Evolutionary conservation across 2,329 filamentous ascomycete species (phyloP).

Genomic region (Rhexocercosporidium sp.): DNA sequence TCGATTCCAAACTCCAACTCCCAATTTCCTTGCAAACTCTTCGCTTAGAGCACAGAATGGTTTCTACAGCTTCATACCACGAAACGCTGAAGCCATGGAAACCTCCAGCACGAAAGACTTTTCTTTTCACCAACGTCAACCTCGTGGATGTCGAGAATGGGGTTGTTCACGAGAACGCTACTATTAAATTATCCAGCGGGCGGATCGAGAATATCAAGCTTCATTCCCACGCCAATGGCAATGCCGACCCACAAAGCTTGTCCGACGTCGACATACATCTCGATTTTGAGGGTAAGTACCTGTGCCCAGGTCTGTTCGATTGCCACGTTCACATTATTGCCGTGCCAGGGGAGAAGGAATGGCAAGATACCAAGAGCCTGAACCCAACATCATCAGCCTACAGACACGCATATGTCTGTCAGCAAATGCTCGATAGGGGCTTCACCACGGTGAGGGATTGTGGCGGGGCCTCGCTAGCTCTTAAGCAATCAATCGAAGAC

Average conservation of each 20-base stretch:
- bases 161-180: not conserved
- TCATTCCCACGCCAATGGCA: not conserved
- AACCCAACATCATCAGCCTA: slow-evolving; percentile 46
- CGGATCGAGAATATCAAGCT: slow-evolving; percentile 1
- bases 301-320: slow-evolving; percentile 58
- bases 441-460: slow-evolving; percentile 65
- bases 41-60: not conserved
- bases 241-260: not conserved
- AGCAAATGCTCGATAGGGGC: slow-evolving; percentile 58
- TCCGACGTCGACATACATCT: slow-evolving; percentile 16
- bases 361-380: slow-evolving; percentile 45
- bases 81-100: slow-evolving; percentile 21
- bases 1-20: not conserved
- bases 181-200: slow-evolving; percentile 44
- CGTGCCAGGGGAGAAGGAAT: slow-evolving; percentile 48
- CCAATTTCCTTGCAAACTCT: not conserved
- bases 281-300: slow-evolving; percentile 51
- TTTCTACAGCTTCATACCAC: not conserved
- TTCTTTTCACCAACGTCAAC: slow-evolving; percentile 48
- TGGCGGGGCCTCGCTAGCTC: slow-evolving; percentile 58
- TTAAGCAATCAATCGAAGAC: slow-evolving; percentile 63
- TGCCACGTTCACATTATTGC: slow-evolving; percentile 55
- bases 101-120: slow-evolving; percentile 4
- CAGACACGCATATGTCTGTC: slow-evolving; percentile 53
- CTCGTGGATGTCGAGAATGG: slow-evolving; percentile 47